Conservation (phyloP, 1,139 yeast genomes). For the Geotrichum candidum region DNA sequence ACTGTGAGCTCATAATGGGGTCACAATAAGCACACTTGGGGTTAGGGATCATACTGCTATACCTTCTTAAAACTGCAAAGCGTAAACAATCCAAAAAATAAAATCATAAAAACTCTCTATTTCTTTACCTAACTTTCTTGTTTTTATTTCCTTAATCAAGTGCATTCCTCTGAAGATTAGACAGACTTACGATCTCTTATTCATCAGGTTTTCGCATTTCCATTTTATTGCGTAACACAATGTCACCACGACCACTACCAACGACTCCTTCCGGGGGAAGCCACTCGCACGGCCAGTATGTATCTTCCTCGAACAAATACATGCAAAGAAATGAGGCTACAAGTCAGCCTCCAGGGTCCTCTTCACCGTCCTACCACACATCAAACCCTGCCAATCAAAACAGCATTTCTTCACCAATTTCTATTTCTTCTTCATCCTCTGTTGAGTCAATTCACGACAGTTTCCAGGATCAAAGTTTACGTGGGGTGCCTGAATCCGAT, state of each 20-base stretch:
- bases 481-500: not conserved
- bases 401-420: not conserved
- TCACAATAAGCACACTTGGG: not conserved
- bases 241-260: constrained; percentile 13
- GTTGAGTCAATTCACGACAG: not conserved
- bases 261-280: not conserved
- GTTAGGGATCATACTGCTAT: not conserved
- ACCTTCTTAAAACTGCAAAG: not conserved
- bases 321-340: not conserved
- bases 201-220: not conserved
- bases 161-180: not conserved
- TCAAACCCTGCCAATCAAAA: not conserved
- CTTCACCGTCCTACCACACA: not conserved
- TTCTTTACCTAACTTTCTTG: not conserved
- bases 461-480: not conserved
- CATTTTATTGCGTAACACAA: not conserved
- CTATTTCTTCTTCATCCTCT: not conserved
- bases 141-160: not conserved
- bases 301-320: not conserved
- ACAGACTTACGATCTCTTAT: not conserved
- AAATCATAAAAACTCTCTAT: not conserved
- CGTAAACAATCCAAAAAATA: not conserved
- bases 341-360: not conserved
- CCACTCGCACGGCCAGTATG: not conserved
- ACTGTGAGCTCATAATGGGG: too few relatives aligned